phyloP scores from a whole-genome alignment of 129 eudicot species.

The Tagetes patula region DNA sequence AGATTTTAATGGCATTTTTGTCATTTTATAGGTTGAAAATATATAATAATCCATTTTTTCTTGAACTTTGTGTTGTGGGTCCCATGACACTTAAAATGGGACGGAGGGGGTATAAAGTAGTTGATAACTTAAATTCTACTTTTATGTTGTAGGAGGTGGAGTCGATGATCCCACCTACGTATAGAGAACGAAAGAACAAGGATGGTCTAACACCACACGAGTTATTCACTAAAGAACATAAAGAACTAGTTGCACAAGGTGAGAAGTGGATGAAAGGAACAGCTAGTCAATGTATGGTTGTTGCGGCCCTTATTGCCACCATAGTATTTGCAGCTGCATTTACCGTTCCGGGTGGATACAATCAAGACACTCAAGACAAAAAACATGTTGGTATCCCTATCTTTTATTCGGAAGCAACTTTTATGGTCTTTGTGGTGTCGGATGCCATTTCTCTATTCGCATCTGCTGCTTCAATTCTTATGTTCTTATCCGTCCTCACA shows the following conservation, averaged over 20 bases:
- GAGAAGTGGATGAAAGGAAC: constrained; percentile 60
- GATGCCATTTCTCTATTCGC: constrained; percentile 46
- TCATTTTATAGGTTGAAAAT: too few species aligned
- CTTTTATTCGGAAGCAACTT: constrained; percentile 23
- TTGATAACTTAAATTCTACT: not conserved
- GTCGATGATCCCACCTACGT: constrained; percentile 36
- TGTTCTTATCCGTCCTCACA: constrained; percentile 52
- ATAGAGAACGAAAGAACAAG: constrained; percentile 38
- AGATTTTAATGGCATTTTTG: too few species aligned
- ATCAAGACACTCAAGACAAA: not conserved
- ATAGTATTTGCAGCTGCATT: constrained; percentile 49
- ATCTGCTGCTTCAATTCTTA: constrained; percentile 43
- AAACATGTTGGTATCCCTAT: constrained; percentile 31
- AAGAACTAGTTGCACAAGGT: constrained; percentile 38
- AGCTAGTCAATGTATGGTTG: constrained; percentile 51
- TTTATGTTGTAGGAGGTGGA: constrained; percentile 43
- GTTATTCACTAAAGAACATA: constrained; percentile 49
- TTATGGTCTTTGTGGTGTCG: constrained; percentile 30
- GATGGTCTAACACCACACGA: constrained; percentile 51
- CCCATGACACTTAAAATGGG: too few species aligned
- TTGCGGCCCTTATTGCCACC: constrained; percentile 46
- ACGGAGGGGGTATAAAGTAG: not conserved
- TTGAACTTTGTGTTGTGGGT: too few species aligned
- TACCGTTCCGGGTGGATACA: constrained; percentile 49
- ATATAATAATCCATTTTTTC: too few species aligned